Conservation (phyloP, 768 basidiomycete genomes). For the Boletus subcaerulescens region DNA sequence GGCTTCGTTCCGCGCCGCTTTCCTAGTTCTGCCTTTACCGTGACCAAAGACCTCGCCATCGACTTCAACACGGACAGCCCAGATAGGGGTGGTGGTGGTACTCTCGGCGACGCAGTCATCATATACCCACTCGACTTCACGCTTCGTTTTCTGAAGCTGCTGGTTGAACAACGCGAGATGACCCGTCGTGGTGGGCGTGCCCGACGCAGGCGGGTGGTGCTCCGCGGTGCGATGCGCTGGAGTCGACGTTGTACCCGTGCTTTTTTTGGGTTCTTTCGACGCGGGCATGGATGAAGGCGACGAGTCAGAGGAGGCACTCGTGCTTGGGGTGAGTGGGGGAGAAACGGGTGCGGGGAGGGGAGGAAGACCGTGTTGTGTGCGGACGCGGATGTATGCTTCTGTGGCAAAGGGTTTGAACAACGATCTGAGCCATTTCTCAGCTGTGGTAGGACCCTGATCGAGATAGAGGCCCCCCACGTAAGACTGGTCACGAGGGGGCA, state of each 20-base stretch:
- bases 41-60: constrained; percentile 56
- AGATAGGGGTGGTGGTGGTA: constrained; percentile 70
- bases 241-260: constrained; percentile 5
- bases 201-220: constrained; percentile 17
- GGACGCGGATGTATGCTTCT: constrained; percentile 61
- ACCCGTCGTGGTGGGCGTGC: constrained; percentile 41
- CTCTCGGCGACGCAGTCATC: constrained; percentile 44
- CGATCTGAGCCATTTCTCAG: constrained; percentile 55
- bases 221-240: constrained; percentile 4
- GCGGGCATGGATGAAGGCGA: background rate
- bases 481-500: constrained; percentile 41
- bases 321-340: constrained; percentile 17
- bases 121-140: constrained; percentile 70
- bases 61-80: constrained; percentile 65
- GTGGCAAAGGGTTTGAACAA: constrained; percentile 63
- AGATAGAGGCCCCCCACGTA: constrained; percentile 77
- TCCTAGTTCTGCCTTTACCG: constrained; percentile 74
- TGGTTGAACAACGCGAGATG: constrained; percentile 83
- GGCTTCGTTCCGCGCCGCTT: constrained; percentile 75
- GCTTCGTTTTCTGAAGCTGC: constrained; percentile 56
- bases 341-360: constrained; percentile 35
- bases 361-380: constrained; percentile 64
- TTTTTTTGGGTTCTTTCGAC: background rate
- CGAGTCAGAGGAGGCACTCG: constrained; percentile 17
- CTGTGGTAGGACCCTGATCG: constrained; percentile 61